phyloP scores from a whole-genome alignment of 2,329 filamentous ascomycete genomes.

The Calonectria multiphialidica region DNA sequence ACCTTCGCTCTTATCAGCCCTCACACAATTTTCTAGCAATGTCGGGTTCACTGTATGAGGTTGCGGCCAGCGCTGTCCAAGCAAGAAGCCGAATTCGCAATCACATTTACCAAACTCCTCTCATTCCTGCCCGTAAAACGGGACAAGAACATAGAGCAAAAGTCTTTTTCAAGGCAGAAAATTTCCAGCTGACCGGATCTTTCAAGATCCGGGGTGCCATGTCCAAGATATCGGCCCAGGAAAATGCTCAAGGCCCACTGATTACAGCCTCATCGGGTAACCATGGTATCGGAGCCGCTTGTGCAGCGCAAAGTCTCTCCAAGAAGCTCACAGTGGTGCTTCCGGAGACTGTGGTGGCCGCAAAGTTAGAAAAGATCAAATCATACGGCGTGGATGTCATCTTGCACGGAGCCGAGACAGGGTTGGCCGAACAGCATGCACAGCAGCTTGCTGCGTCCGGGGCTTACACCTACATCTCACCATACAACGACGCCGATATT shows the following conservation, averaged over 20 bases:
- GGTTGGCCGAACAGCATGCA: neutral
- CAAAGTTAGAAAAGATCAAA: constrained; percentile 1
- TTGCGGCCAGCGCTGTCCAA: neutral
- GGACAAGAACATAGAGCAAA: neutral
- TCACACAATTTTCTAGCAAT: neutral
- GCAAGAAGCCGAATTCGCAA: neutral
- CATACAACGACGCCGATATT: neutral
- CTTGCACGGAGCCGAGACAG: neutral
- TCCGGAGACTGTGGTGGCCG: neutral
- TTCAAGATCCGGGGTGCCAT: constrained; percentile 43
- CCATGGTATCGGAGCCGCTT: neutral
- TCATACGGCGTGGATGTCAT: neutral
- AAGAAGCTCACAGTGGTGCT: neutral
- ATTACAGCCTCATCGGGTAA: constrained; percentile 26
- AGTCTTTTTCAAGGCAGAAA: constrained; percentile 39
- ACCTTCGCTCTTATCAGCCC: too few relatives aligned
- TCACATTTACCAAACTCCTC: neutral
- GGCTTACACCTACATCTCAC: neutral
- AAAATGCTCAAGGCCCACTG: constrained; percentile 5
- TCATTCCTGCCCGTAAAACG: neutral
- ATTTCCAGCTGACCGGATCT: constrained; percentile 42
- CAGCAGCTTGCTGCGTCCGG: neutral
- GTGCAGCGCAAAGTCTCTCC: neutral
- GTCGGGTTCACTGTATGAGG: neutral
- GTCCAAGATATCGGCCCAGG: constrained; percentile 37